Percentiles rank a stretch among this genome's conserved stretches.
Conservation (phyloP, 176 grass and related monocot genomes). For the Ensete glaucum region DNA sequence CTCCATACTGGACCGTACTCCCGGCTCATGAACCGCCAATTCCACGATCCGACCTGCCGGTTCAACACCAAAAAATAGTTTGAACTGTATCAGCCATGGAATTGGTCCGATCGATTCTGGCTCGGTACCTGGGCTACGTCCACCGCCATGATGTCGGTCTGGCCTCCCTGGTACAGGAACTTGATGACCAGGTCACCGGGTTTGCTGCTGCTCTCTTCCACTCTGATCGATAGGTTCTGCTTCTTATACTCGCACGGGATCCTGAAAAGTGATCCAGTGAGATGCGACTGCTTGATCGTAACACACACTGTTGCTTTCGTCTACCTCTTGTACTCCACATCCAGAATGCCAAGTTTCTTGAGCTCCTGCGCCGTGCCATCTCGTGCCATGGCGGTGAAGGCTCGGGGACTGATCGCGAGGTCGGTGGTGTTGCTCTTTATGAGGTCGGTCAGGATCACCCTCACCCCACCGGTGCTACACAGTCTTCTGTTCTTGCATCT, state of each 20-base stretch:
- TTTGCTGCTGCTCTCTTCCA: slow-evolving; percentile 34
- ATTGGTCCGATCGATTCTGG: slow-evolving; percentile 1
- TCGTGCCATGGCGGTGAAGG: slow-evolving; percentile 42
- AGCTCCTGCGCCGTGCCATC: slow-evolving; percentile 27
- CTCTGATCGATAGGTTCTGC: slow-evolving; percentile 34
- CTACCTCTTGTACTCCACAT: slow-evolving; percentile 55
- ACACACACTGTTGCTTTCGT: no score
- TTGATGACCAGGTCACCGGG: slow-evolving; percentile 22
- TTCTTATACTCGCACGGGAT: slow-evolving; percentile 39
- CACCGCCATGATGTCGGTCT: slow-evolving; percentile 58
- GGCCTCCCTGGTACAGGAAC: slow-evolving; percentile 60
- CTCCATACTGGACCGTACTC: slow-evolving; percentile 29
- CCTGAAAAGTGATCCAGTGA: slow-evolving; percentile 12
- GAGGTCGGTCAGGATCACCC: slow-evolving; percentile 36
- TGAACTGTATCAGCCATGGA: not conserved
- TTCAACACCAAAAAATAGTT: not conserved
- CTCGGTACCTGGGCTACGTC: slow-evolving; percentile 34
- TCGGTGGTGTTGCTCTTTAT: slow-evolving; percentile 22
- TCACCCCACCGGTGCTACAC: slow-evolving; percentile 41
- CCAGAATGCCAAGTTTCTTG: slow-evolving; percentile 6
- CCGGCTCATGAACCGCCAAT: slow-evolving; percentile 38
- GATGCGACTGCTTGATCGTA: no score
- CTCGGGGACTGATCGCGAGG: slow-evolving; percentile 28
- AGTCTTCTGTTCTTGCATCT: slow-evolving; percentile 27
- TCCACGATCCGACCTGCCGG: slow-evolving; percentile 25